Evolutionary conservation across 805 yeast species (phyloP).

Genomic region (Wickerhamiella parazyma): DNA sequence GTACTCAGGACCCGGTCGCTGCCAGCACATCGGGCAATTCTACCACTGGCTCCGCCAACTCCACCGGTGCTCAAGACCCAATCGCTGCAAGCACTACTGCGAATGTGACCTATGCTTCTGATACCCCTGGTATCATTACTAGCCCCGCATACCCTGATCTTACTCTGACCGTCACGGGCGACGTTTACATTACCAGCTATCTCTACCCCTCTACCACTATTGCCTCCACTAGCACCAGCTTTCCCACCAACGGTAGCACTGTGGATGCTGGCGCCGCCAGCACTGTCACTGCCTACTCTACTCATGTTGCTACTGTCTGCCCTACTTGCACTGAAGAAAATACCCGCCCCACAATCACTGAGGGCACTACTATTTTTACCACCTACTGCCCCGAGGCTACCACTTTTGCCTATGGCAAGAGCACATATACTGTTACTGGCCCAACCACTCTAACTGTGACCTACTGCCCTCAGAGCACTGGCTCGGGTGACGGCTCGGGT

Average conservation of each 20-base stretch:
- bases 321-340: neutral
- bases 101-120: neutral
- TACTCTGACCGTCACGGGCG: neutral
- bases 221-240: neutral
- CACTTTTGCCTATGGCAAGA: conserved; percentile 45
- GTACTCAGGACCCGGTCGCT: neutral
- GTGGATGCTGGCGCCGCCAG: neutral
- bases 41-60: neutral
- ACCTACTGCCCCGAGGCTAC: conserved; percentile 59
- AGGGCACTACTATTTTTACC: conserved; percentile 10
- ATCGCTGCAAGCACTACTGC: neutral
- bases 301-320: neutral
- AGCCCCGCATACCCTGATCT: neutral
- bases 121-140: neutral
- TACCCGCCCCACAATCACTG: conserved; percentile 13
- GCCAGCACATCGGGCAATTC: neutral
- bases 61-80: neutral
- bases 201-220: neutral
- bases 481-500: neutral
- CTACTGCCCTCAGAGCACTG: conserved; percentile 37
- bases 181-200: neutral
- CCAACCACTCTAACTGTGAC: conserved; percentile 78
- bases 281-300: neutral
- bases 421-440: conserved; percentile 60
- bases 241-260: neutral